phyloP scores from a whole-genome alignment of 345 rosid genomes.

The Populus alba region DNA sequence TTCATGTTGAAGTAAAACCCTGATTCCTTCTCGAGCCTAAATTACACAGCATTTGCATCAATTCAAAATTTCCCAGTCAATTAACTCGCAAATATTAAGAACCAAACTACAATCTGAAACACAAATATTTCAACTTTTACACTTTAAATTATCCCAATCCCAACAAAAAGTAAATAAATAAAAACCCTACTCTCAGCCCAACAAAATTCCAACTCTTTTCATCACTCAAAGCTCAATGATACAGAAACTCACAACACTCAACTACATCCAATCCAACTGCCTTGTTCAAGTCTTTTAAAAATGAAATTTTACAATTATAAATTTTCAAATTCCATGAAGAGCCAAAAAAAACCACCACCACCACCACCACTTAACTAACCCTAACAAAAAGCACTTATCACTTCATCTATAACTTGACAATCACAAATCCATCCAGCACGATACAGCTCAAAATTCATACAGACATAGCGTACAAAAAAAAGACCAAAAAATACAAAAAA shows the following conservation, averaged over 20 bases:
- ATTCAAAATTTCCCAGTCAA: background rate
- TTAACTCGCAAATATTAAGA: background rate
- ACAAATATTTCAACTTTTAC: background rate
- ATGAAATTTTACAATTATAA: background rate
- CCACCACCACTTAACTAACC: background rate
- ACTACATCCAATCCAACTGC: background rate
- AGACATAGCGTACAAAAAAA: background rate
- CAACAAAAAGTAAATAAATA: no score
- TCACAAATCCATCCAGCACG: background rate
- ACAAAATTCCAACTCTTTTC: background rate
- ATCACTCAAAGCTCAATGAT: background rate
- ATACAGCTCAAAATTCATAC: background rate
- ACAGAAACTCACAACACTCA: conserved; percentile 7
- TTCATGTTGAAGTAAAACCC: conserved; percentile 71
- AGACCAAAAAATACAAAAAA: background rate
- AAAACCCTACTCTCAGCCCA: background rate
- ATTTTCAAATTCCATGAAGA: background rate
- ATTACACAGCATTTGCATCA: background rate
- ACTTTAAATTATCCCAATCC: background rate
- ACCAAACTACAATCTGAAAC: background rate
- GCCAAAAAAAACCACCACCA: background rate
- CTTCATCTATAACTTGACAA: background rate
- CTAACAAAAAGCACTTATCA: background rate
- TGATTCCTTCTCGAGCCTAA: conserved; percentile 70
- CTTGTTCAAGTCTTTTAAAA: background rate